Evolutionary conservation across 768 basidiomycete genomes (phyloP).

Genomic region (Scleroderma bovista): DNA sequence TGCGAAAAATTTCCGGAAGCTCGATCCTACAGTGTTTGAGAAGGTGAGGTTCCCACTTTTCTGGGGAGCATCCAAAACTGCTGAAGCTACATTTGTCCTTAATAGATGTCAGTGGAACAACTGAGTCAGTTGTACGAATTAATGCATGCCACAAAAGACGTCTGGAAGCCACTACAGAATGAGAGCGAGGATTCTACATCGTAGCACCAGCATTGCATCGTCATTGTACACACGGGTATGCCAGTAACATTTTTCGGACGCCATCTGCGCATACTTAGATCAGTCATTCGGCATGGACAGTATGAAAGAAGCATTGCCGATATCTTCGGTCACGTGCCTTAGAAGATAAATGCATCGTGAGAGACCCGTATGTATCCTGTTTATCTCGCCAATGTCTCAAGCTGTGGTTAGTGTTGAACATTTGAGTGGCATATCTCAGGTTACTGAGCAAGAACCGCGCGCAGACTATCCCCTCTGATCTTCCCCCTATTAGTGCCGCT

Average conservation of each 20-base stretch:
- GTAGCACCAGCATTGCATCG: neutral
- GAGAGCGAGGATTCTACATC: neutral
- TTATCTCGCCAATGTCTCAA: slow-evolving; percentile 30
- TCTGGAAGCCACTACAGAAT: slow-evolving; percentile 61
- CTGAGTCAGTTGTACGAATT: slow-evolving; percentile 91
- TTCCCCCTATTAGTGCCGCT: slow-evolving; percentile 44
- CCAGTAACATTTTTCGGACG: neutral
- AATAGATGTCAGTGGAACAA: slow-evolving; percentile 85
- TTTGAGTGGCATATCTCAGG: neutral
- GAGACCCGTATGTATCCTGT: no score
- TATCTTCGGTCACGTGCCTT: neutral
- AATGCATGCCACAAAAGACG: slow-evolving; percentile 84
- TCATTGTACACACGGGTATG: neutral
- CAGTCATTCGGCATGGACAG: neutral
- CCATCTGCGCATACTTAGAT: neutral
- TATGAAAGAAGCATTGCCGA: neutral
- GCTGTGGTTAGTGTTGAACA: slow-evolving; percentile 27
- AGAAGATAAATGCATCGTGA: neutral
- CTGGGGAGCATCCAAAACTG: neutral
- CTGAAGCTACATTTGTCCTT: neutral
- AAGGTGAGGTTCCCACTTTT: slow-evolving; percentile 45
- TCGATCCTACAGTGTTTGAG: slow-evolving; percentile 70
- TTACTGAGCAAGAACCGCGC: neutral
- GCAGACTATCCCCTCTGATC: slow-evolving; percentile 42
- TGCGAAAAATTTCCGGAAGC: slow-evolving; percentile 48